A percentile compares a stretch with the other conserved stretches of the same genome.
These are phyloP conservation scores for Medicago truncatula DNA, from an alignment of 306 rosid species.

Conservation along the genomic window MtrunA17r5.0-ANR NC_053049.1:40465501-40466000, in stretches of 20 bases:
- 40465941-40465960: constrained; percentile 40
- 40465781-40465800: constrained; percentile 51
- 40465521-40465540: constrained; percentile 55
- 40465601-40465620: constrained; percentile 67
- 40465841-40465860: constrained; percentile 25
- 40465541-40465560: constrained; percentile 44
- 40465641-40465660: constrained; percentile 45
- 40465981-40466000: constrained; percentile 46
- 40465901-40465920: constrained; percentile 29
- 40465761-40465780: constrained; percentile 51
- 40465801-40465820: constrained; percentile 43
- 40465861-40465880: constrained; percentile 1
- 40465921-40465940: constrained; percentile 51
- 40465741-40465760: constrained; percentile 33
- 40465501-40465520: constrained; percentile 69
- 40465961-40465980: constrained; percentile 40
- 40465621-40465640: constrained; percentile 58
- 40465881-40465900: constrained; percentile 29
- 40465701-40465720: constrained; percentile 34
- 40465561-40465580: constrained; percentile 55
- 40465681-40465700: constrained; percentile 47
- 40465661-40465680: constrained; percentile 45
- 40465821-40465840: constrained; percentile 54
- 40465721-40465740: constrained; percentile 23
- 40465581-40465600: constrained; percentile 73